Percentiles rank a stretch among this genome's conserved stretches.
These are phyloP conservation scores for Hygrophoropsis aurantiaca DNA, from an alignment of 768 basidiomycete species.

Conservation along the genomic window DNA sequence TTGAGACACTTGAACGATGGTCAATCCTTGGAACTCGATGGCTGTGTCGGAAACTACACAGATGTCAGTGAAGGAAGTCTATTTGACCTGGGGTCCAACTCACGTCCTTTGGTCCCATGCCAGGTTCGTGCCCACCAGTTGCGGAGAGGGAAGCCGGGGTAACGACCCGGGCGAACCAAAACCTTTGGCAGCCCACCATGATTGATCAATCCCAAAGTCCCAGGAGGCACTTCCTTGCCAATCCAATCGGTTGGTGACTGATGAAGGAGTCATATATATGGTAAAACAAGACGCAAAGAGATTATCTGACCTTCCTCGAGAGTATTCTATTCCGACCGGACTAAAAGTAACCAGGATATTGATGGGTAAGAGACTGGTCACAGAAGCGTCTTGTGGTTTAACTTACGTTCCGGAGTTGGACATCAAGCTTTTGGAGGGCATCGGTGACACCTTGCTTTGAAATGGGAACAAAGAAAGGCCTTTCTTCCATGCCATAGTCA, in stretches of 20 bases:
- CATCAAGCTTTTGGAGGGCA: constrained; percentile 70
- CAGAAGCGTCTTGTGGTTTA: not conserved
- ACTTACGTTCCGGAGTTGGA: constrained; percentile 54
- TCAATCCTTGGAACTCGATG: constrained; percentile 76
- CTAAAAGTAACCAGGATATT: constrained; percentile 32
- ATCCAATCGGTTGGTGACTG: constrained; percentile 66
- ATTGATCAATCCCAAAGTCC: constrained; percentile 71
- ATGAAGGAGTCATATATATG: not conserved
- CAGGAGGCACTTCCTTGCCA: constrained; percentile 71
- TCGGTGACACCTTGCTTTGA: constrained; percentile 63
- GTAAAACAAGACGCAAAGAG: not conserved
- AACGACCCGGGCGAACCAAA: constrained; percentile 71
- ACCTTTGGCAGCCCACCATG: constrained; percentile 83
- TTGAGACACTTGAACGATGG: constrained; percentile 85
- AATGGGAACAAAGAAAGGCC: constrained; percentile 73
- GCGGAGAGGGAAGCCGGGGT: constrained; percentile 70
- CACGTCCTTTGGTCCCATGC: constrained; percentile 67
- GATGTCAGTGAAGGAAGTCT: constrained; percentile 2
- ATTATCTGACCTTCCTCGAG: constrained; percentile 53
- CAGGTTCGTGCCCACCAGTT: constrained; percentile 88
- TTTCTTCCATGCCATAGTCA: constrained; percentile 53
- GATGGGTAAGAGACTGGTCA: constrained; percentile 6
- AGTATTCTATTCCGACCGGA: constrained; percentile 56
- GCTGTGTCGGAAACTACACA: constrained; percentile 74
- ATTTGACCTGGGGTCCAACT: constrained; percentile 23